phyloP scores from a whole-genome alignment of 768 basidiomycete species.

The Rhodotorula graminis region DNA sequence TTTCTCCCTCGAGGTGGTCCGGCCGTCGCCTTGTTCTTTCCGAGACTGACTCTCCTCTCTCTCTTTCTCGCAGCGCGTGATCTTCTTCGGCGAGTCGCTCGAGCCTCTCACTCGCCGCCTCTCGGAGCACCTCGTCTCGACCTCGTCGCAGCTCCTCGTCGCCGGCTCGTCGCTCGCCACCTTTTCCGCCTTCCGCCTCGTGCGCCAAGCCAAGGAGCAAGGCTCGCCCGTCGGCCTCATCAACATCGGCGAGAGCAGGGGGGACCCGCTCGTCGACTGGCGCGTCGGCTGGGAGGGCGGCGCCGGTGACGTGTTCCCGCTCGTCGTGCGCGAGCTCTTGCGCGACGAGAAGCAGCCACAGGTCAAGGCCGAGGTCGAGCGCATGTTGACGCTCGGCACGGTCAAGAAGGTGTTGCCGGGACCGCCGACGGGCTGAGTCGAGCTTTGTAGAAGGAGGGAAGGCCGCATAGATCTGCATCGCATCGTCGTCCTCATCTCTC shows the following conservation, averaged over 20 bases:
- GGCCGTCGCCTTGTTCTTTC: neutral
- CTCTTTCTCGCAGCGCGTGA: conserved; percentile 6
- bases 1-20: neutral
- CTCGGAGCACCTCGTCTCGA: conserved; percentile 50
- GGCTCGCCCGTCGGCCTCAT: conserved; percentile 74
- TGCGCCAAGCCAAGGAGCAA: conserved; percentile 70
- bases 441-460: too few relatives aligned
- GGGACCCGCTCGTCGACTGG: conserved; percentile 60
- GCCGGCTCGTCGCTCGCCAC: conserved; percentile 89
- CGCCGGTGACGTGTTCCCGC: conserved; percentile 29
- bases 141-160: conserved; percentile 65
- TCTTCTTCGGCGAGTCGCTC: conserved; percentile 35
- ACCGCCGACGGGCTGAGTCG: neutral
- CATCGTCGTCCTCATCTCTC: neutral
- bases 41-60: neutral
- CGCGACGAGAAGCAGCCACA: neutral
- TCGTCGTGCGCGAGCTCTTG: conserved; percentile 9
- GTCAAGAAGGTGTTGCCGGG: conserved; percentile 17
- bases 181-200: conserved; percentile 79
- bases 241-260: conserved; percentile 83
- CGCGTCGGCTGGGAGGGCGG: conserved; percentile 76
- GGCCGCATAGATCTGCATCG: too few relatives aligned
- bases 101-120: conserved; percentile 15
- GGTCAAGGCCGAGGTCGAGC: conserved; percentile 18
- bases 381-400: conserved; percentile 14